Conservation (phyloP, 1,284 basidiomycete species). For the Trichosporon coremiiforme region DNA sequence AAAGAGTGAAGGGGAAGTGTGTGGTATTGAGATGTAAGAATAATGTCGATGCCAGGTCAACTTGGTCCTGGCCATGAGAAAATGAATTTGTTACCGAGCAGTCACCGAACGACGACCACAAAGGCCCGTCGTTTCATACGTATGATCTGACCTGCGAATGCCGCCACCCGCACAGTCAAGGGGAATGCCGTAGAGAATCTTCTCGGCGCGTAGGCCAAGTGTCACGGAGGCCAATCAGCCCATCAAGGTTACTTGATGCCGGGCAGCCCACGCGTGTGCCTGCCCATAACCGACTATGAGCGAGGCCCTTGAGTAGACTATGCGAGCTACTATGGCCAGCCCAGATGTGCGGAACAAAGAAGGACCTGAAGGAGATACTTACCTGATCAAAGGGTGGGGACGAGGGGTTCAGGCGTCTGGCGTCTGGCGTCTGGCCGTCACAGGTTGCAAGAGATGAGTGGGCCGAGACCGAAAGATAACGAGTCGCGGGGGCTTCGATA, state of each 20-base stretch:
- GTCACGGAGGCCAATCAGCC: background rate
- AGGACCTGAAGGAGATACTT: background rate
- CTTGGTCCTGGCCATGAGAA: background rate
- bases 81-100: constrained; percentile 15
- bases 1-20: constrained; percentile 13
- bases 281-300: background rate
- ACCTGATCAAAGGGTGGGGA: background rate
- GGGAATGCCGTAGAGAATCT: background rate
- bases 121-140: background rate
- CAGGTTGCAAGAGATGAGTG: background rate
- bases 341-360: constrained; percentile 4
- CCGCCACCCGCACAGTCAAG: background rate
- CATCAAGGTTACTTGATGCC: background rate
- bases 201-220: background rate
- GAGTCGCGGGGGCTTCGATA: background rate
- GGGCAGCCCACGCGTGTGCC: background rate
- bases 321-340: background rate
- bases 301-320: constrained; percentile 4
- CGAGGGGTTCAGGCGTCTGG: no score
- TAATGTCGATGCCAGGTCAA: constrained; percentile 3
- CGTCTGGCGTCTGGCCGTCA: background rate
- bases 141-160: background rate
- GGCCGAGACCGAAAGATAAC: background rate
- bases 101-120: constrained; percentile 13
- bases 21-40: background rate